These are phyloP conservation scores for Hypocrella siamensis DNA, from an alignment of 2,329 filamentous ascomycete genomes.

Conservation along the genomic window DNA sequence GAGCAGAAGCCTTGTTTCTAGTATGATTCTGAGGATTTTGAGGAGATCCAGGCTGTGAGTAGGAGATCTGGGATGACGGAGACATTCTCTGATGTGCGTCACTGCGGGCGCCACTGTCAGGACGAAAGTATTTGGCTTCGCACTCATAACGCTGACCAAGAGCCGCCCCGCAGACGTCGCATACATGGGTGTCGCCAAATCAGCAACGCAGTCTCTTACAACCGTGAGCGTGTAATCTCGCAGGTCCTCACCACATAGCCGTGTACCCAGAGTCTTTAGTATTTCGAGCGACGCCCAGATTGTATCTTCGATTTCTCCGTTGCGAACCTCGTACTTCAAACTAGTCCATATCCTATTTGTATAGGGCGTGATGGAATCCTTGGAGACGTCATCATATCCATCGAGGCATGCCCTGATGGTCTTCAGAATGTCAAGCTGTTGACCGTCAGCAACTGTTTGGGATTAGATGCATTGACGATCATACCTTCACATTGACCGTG, in stretches of 20 bases:
- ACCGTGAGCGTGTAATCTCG: slow-evolving; percentile 30
- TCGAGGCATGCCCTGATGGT: slow-evolving; percentile 39
- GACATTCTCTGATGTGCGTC: slow-evolving; percentile 31
- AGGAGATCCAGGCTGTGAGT: slow-evolving; percentile 36
- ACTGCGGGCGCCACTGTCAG: slow-evolving; percentile 29
- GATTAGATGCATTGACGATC: neutral
- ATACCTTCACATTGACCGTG: slow-evolving; percentile 40
- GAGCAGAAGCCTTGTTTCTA: slow-evolving; percentile 29
- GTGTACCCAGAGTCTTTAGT: slow-evolving; percentile 30
- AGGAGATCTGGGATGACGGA: slow-evolving; percentile 33
- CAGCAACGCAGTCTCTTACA: slow-evolving; percentile 36
- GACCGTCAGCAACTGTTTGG: slow-evolving; percentile 4
- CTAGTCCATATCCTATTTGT: slow-evolving; percentile 38
- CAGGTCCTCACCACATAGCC: slow-evolving; percentile 27
- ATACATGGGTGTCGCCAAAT: slow-evolving; percentile 37
- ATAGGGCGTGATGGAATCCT: slow-evolving; percentile 31
- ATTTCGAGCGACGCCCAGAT: slow-evolving; percentile 40
- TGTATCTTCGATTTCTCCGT: slow-evolving; percentile 41
- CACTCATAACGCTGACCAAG: slow-evolving; percentile 32
- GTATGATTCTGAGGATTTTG: slow-evolving; percentile 31
- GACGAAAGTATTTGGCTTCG: slow-evolving; percentile 30
- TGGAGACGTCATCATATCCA: slow-evolving; percentile 28
- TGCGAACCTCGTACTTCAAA: slow-evolving; percentile 48
- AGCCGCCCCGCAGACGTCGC: slow-evolving; percentile 35
- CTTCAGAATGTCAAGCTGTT: slow-evolving; percentile 35